phyloP scores from a whole-genome alignment of 2,329 filamentous ascomycete genomes.

The Stagonosporopsis vannaccii region DNA sequence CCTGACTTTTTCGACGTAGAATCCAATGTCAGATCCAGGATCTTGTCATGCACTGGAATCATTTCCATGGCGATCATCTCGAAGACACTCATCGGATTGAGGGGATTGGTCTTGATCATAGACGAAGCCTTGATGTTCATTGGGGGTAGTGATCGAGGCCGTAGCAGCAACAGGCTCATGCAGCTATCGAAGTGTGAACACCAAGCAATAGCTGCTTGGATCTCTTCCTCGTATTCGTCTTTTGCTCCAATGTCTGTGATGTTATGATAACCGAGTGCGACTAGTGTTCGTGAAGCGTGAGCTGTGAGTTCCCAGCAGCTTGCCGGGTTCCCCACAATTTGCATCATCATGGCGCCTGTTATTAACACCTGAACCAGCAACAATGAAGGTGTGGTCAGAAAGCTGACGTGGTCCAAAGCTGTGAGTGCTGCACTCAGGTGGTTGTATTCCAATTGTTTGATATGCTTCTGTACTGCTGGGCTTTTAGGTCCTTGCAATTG shows the following conservation, averaged over 20 bases:
- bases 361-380: slow-evolving; percentile 41
- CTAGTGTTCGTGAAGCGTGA: slow-evolving; percentile 41
- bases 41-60: slow-evolving; percentile 38
- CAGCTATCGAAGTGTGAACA: slow-evolving; percentile 42
- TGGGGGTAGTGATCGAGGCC: slow-evolving; percentile 39
- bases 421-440: slow-evolving; percentile 42
- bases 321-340: slow-evolving; percentile 43
- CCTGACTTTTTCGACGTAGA: slow-evolving; percentile 18
- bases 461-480: slow-evolving; percentile 31
- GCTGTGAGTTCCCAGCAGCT: slow-evolving; percentile 43
- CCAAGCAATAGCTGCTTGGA: slow-evolving; percentile 39
- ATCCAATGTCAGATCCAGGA: slow-evolving; percentile 36
- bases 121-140: slow-evolving; percentile 35
- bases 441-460: slow-evolving; percentile 37
- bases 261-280: slow-evolving; percentile 43
- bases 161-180: slow-evolving; percentile 41
- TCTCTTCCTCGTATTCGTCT: slow-evolving; percentile 35
- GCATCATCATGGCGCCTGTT: slow-evolving; percentile 43
- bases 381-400: slow-evolving; percentile 37
- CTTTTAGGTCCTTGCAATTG: slow-evolving; percentile 35
- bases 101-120: slow-evolving; percentile 31
- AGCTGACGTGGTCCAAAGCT: slow-evolving; percentile 38
- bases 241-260: slow-evolving; percentile 24
- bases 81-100: slow-evolving; percentile 36
- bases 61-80: slow-evolving; percentile 36